Evolutionary conservation across 805 yeast species (phyloP).

Genomic region (Cyberlindnera subsufficiens): DNA sequence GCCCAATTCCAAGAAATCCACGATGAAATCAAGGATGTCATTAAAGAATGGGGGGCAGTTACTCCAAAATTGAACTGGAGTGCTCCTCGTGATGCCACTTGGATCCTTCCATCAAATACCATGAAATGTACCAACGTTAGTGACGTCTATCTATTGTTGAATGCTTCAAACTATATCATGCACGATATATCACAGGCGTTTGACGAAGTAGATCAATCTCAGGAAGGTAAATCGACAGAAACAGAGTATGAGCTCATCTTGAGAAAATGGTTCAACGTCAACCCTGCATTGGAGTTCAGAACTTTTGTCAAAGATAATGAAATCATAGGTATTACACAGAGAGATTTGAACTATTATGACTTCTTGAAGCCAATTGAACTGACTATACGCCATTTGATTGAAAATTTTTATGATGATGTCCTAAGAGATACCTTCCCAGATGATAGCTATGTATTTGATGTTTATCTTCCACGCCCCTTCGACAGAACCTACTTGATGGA

Average conservation of each 20-base stretch:
- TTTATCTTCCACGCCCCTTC: slow-evolving; percentile 75
- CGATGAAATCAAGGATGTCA: slow-evolving; percentile 35
- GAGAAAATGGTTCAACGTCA: slow-evolving; percentile 75
- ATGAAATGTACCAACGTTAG: slow-evolving; percentile 64
- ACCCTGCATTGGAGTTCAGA: slow-evolving; percentile 90
- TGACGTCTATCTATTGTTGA: slow-evolving; percentile 75
- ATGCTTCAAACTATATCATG: slow-evolving; percentile 81
- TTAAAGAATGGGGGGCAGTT: slow-evolving; percentile 52
- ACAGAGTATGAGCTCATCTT: slow-evolving; percentile 60
- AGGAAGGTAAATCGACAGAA: slow-evolving; percentile 6
- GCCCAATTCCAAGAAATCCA: slow-evolving; percentile 57
- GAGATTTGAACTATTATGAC: slow-evolving; percentile 81
- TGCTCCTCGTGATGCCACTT: slow-evolving; percentile 88
- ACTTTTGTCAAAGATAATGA: slow-evolving; percentile 64
- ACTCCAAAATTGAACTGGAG: slow-evolving; percentile 96
- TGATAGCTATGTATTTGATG: slow-evolving; percentile 63
- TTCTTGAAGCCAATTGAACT: slow-evolving; percentile 52
- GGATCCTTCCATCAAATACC: slow-evolving; percentile 80
- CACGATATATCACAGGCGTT: slow-evolving; percentile 79
- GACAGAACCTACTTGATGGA: slow-evolving; percentile 67
- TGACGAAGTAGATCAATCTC: slow-evolving; percentile 31
- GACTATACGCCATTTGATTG: slow-evolving; percentile 42
- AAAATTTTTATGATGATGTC: slow-evolving; percentile 46
- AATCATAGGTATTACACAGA: slow-evolving; percentile 72
- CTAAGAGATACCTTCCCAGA: slow-evolving; percentile 47